Percentiles rank a stretch among this genome's conserved stretches.
phyloP scores from a whole-genome alignment of 441 rosid genomes.

The Hypseocharis bilobata region DNA sequence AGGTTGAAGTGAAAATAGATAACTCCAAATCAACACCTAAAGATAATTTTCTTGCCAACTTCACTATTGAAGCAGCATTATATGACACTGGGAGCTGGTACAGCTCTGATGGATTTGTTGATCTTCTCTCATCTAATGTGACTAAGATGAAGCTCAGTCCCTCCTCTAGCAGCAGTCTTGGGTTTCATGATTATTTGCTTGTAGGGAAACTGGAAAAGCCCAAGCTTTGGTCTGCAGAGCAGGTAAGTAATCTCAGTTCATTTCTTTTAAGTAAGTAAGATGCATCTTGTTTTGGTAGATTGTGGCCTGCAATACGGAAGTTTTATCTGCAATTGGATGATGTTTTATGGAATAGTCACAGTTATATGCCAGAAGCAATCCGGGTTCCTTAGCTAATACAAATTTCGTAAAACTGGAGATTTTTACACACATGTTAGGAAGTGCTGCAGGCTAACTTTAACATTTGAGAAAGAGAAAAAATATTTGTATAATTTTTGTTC shows the following conservation, averaged over 20 bases:
- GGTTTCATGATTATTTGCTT: conserved; percentile 67
- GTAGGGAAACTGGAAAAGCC: conserved; percentile 70
- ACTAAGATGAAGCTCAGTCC: conserved; percentile 47
- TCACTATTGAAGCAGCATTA: conserved; percentile 64
- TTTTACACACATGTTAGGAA: background rate
- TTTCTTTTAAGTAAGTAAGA: conserved; percentile 5
- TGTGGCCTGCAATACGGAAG: background rate
- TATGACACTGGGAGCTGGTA: conserved; percentile 68
- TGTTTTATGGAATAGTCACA: no score
- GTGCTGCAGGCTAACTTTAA: background rate
- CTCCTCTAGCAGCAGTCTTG: conserved; percentile 37
- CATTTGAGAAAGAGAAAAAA: background rate
- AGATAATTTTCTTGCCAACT: conserved; percentile 46
- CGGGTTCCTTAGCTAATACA: no score
- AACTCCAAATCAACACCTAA: conserved; percentile 40
- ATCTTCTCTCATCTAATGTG: conserved; percentile 50
- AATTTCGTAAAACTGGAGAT: no score
- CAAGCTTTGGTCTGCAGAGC: conserved; percentile 93
- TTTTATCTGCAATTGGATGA: no score
- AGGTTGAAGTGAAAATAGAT: conserved; percentile 92
- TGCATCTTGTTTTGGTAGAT: background rate
- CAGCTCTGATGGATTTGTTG: conserved; percentile 30
- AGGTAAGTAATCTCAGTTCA: conserved; percentile 42
- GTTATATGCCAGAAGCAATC: no score
- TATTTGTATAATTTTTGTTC: background rate